These are phyloP conservation scores for Mallotus nudiflorus DNA, from an alignment of 345 rosid genomes.

Conservation along the genomic window DNA sequence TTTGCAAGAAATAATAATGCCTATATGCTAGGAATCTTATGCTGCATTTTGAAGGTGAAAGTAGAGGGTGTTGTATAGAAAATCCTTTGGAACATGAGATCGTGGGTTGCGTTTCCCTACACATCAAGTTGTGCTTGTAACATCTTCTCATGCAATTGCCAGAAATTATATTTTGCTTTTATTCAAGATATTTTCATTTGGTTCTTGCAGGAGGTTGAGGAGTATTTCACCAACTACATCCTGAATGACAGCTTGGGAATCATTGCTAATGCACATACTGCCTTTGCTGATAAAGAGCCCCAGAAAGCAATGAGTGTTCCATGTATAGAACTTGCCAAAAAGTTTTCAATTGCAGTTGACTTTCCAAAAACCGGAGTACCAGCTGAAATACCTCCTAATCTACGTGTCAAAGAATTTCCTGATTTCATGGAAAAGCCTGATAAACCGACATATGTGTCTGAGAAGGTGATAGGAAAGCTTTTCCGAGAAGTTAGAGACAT, in stretches of 20 bases:
- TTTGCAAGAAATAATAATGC: too few relatives aligned
- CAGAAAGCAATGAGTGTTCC: conserved; percentile 39
- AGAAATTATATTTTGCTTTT: too few relatives aligned
- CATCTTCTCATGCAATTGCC: too few relatives aligned
- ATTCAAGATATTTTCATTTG: too few relatives aligned
- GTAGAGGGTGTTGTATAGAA: too few relatives aligned
- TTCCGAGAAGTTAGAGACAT: conserved; percentile 49
- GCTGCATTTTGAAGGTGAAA: too few relatives aligned
- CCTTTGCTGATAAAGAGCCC: conserved; percentile 44
- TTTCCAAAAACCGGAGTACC: conserved; percentile 66
- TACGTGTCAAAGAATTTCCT: conserved; percentile 44
- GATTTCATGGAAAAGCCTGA: conserved; percentile 66
- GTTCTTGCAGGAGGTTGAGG: too few relatives aligned
- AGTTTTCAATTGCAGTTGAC: conserved; percentile 54
- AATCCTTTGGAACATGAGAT: too few relatives aligned
- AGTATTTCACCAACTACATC: too few relatives aligned
- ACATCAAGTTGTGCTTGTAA: too few relatives aligned
- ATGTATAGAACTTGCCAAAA: conserved; percentile 45
- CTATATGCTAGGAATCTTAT: too few relatives aligned
- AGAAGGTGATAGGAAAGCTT: conserved; percentile 55
- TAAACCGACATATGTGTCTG: conserved; percentile 48
- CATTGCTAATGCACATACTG: conserved; percentile 55
- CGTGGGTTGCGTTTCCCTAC: too few relatives aligned
- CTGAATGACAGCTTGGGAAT: conserved; percentile 63
- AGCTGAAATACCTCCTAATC: conserved; percentile 44